phyloP scores from a whole-genome alignment of 2,329 filamentous ascomycete species.

The Monosporascus sp. region DNA sequence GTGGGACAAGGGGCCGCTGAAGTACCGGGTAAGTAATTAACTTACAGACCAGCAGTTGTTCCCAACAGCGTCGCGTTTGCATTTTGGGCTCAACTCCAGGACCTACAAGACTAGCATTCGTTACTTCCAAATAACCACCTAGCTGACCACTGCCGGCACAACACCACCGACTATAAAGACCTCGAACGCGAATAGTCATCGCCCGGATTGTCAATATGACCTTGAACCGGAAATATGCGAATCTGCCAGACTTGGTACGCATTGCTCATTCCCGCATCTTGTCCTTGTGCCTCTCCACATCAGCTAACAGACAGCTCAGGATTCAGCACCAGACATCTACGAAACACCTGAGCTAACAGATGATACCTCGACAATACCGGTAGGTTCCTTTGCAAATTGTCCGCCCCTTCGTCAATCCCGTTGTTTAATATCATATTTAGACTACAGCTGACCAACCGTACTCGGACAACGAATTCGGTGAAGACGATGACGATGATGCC shows the following conservation, averaged over 20 bases:
- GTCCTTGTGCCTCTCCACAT: neutral
- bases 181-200: neutral
- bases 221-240: constrained; percentile 75
- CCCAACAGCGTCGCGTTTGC: no score
- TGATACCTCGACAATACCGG: constrained; percentile 78
- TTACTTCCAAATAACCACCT: neutral
- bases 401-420: neutral
- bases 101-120: neutral
- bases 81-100: no score
- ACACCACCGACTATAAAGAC: neutral
- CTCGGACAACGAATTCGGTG: constrained; percentile 58
- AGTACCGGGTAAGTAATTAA: no score
- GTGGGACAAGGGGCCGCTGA: no score
- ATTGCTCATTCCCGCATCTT: neutral
- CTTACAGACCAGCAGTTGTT: no score
- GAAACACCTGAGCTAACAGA: constrained; percentile 92
- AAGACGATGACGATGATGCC: constrained; percentile 55
- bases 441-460: constrained; percentile 50
- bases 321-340: constrained; percentile 91
- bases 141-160: constrained; percentile 4
- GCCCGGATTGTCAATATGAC: constrained; percentile 47
- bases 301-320: constrained; percentile 41
- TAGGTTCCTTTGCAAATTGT: constrained; percentile 35
- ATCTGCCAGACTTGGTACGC: constrained; percentile 69
- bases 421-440: constrained; percentile 29